These are phyloP conservation scores for Cytospora mali DNA, from an alignment of 2,329 filamentous ascomycete species.

Conservation along the genomic window DNA sequence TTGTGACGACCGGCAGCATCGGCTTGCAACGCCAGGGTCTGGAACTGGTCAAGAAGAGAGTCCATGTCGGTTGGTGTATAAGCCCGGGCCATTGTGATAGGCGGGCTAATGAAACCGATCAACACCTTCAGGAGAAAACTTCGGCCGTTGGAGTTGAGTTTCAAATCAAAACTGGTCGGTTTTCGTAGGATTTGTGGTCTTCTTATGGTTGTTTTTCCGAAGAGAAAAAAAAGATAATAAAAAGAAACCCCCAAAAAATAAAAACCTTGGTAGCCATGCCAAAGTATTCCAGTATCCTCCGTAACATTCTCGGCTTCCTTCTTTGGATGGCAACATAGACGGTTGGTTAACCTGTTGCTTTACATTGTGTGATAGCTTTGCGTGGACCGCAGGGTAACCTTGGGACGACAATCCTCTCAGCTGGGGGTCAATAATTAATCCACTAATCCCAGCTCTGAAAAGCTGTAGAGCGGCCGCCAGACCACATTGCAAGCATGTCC, in stretches of 20 bases:
- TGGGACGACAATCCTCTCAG: too few relatives aligned
- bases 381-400: too few relatives aligned
- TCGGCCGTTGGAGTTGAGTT: neutral
- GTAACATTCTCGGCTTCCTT: neutral
- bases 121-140: neutral
- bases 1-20: constrained; percentile 4
- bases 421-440: neutral
- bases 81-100: neutral
- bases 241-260: too few relatives aligned
- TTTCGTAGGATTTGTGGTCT: too few relatives aligned
- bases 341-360: too few relatives aligned
- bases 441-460: neutral
- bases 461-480: neutral
- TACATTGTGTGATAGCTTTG: too few relatives aligned
- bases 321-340: too few relatives aligned
- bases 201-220: neutral
- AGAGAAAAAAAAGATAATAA: too few relatives aligned
- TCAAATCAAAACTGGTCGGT: neutral
- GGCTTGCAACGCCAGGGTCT: neutral
- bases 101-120: neutral
- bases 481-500: neutral
- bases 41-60: neutral
- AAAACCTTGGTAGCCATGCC: neutral
- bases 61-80: neutral
- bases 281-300: neutral